Base-by-base conservation (phyloP, 176 grass and related monocot species). In the Triticum urartu region DNA sequence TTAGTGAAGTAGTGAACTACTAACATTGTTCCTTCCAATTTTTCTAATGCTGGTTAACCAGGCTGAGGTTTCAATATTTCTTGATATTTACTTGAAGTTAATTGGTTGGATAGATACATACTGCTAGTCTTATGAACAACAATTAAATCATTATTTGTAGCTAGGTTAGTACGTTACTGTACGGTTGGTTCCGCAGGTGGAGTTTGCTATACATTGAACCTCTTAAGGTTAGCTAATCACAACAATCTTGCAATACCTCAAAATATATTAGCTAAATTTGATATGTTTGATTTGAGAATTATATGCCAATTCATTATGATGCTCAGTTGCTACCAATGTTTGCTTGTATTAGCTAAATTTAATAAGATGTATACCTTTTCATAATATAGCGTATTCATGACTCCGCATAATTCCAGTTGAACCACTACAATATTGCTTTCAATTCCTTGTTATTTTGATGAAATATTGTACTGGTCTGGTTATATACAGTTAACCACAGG, bases 61-160 rank as follows among this genome's bases (percentile, higher is more conserved):
- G 38, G 61, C 17, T 62, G 24, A 33, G 61, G 14, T 88, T 82
- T 60, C 34, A 48, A 62, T 77, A 68, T 82, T 68, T 77, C 15
- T 42, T 83, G 11, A 75, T 25, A 60, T 71, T 61, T 60, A 48
- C 30, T 36, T 35, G 45, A 17, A 40, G 21, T 43, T 72, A 34
- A 42, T 77, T 58, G 18, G 0, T 63, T 2, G 2, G 64, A 30
- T 62, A 50, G 24, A 5, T 45, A 47, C 50, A 52, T 13, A 52
- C 13, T 52, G 48, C 48, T 52, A 18, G 50, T 54, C 5, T 18
- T 54, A 54, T 54, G 50, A 54, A 54, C 50, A 54, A 18, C 50
- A 54, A 54, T 54, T 54, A 54, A 17, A 54, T 54, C 15, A 17
- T 52, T 15, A 50, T 50, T 50, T 50, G 12, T 17, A 54, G 50